phyloP scores from a whole-genome alignment of 2,329 filamentous ascomycete genomes.

The Fusarium illudens region DNA sequence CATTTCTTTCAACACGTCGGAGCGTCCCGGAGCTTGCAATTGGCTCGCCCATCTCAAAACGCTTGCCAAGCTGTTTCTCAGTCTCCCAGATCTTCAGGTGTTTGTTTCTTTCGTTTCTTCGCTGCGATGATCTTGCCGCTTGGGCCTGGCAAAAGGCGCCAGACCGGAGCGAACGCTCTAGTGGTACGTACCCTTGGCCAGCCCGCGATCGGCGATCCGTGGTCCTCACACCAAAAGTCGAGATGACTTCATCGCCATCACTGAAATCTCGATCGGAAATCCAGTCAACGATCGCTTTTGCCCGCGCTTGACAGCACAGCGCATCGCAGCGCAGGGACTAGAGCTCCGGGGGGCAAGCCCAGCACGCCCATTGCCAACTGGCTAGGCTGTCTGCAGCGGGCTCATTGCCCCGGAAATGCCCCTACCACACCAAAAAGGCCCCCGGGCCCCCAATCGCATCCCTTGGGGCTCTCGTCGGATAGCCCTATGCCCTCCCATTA shows the following conservation, averaged over 20 bases:
- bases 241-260: slow-evolving; percentile 41
- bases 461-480: slow-evolving; percentile 21
- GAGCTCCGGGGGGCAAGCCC: background rate
- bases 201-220: slow-evolving; percentile 32
- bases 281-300: slow-evolving; percentile 25
- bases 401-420: slow-evolving; percentile 1
- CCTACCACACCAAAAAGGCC: background rate
- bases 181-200: slow-evolving; percentile 21
- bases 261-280: slow-evolving; percentile 30
- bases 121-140: background rate
- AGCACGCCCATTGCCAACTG: background rate
- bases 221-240: slow-evolving; percentile 14
- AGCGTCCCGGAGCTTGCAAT: background rate
- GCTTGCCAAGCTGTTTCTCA: slow-evolving; percentile 5
- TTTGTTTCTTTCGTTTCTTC: background rate
- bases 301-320: background rate
- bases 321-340: background rate
- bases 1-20: background rate
- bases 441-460: slow-evolving; percentile 8
- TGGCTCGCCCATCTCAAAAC: background rate
- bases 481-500: slow-evolving; percentile 24
- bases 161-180: slow-evolving; percentile 25
- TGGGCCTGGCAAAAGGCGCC: slow-evolving; percentile 14
- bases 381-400: slow-evolving; percentile 17
- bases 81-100: background rate